Percentiles rank a stretch among this genome's conserved stretches.
Conservation (phyloP, 148 eudicot genomes). For the Gaultheria prostrata region DNA sequence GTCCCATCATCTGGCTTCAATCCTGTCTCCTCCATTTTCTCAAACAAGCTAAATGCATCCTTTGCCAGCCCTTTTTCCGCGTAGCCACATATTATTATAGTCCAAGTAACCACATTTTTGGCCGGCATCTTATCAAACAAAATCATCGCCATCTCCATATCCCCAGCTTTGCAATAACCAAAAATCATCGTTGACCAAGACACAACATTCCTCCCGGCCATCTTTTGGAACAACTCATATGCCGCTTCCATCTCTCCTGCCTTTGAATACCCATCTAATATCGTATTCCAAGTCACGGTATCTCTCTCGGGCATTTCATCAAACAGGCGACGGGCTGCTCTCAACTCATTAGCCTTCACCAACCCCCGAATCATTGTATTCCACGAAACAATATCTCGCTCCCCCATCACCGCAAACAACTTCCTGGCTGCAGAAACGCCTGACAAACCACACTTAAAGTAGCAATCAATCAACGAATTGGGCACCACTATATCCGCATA, state of each 20-base stretch:
- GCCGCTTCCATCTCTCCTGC: slow-evolving; percentile 54
- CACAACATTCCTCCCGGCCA: no score
- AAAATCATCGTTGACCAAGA: no score
- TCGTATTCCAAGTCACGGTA: slow-evolving; percentile 75
- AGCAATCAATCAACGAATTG: slow-evolving; percentile 78
- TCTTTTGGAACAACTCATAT: slow-evolving; percentile 44
- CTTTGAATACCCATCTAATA: slow-evolving; percentile 73
- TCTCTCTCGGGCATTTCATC: slow-evolving; percentile 73
- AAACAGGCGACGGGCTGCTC: slow-evolving; percentile 32
- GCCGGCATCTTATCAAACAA: slow-evolving; percentile 85
- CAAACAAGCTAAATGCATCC: slow-evolving; percentile 67
- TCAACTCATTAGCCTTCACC: slow-evolving; percentile 25
- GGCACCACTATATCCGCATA: slow-evolving; percentile 60
- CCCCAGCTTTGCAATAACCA: slow-evolving; percentile 31
- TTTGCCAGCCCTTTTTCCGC: slow-evolving; percentile 69
- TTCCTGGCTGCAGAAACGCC: slow-evolving; percentile 57
- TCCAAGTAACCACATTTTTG: slow-evolving; percentile 81
- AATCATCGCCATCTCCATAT: slow-evolving; percentile 70
- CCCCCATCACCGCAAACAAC: slow-evolving; percentile 58
- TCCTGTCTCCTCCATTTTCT: slow-evolving; percentile 48
- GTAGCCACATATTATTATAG: slow-evolving; percentile 75
- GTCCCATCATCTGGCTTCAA: slow-evolving; percentile 61
- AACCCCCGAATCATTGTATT: slow-evolving; percentile 69
- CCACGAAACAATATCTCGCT: slow-evolving; percentile 70
- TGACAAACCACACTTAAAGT: slow-evolving; percentile 57